phyloP scores from a whole-genome alignment of 768 basidiomycete genomes.

The Suillus ampliporus region DNA sequence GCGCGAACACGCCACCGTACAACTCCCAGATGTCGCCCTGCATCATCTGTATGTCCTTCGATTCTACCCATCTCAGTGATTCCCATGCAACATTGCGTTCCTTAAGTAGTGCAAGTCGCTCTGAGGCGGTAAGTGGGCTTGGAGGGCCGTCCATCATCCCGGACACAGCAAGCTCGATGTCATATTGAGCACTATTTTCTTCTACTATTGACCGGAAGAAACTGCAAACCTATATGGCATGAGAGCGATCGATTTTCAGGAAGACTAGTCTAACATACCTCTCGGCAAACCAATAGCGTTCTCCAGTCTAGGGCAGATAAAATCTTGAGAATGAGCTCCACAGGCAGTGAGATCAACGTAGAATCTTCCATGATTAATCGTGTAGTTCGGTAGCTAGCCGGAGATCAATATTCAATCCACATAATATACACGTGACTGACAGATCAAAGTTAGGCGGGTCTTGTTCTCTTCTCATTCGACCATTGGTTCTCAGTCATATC shows the following conservation, averaged over 20 bases:
- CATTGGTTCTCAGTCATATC: background rate
- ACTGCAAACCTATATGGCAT: slow-evolving; percentile 37
- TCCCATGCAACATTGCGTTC: slow-evolving; percentile 47
- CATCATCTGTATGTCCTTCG: slow-evolving; percentile 44
- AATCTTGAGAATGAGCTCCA: slow-evolving; percentile 31
- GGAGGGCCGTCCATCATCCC: slow-evolving; percentile 48
- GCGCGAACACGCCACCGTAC: slow-evolving; percentile 61
- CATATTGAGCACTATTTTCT: slow-evolving; percentile 43
- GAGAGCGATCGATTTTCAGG: background rate
- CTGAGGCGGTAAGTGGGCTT: slow-evolving; percentile 31
- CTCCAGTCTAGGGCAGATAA: slow-evolving; percentile 26
- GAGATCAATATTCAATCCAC: background rate
- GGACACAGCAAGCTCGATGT: slow-evolving; percentile 50
- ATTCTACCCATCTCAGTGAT: slow-evolving; percentile 40
- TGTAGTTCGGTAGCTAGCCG: background rate
- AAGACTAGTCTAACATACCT: slow-evolving; percentile 21
- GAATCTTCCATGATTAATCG: background rate
- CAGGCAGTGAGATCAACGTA: slow-evolving; percentile 25
- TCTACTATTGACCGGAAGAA: slow-evolving; percentile 34
- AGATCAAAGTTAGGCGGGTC: slow-evolving; percentile 7
- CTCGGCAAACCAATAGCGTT: slow-evolving; percentile 33
- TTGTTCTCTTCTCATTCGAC: slow-evolving; percentile 9
- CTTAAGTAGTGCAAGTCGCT: slow-evolving; percentile 46
- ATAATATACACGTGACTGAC: slow-evolving; percentile 28
- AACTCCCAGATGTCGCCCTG: slow-evolving; percentile 59